Evolutionary conservation across 257 asterid species (phyloP).

Genomic region (Rubia yunnanensis): DNA sequence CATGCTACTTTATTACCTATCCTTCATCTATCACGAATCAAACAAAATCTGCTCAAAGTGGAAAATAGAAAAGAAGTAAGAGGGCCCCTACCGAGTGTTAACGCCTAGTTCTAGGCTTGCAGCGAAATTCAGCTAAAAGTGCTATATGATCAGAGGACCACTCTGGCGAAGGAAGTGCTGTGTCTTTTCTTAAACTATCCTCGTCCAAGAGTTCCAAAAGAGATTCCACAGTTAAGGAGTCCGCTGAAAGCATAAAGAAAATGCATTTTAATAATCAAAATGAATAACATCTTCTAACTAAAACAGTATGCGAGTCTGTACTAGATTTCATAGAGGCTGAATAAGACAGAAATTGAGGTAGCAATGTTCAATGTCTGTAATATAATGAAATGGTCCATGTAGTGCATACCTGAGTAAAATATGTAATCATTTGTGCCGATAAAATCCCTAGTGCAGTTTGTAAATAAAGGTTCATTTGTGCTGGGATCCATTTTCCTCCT

Average conservation of each 20-base stretch:
- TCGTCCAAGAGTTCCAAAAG: constrained; percentile 94
- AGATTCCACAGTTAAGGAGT: constrained; percentile 78
- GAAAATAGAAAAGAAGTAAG: background rate
- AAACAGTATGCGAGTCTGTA: background rate
- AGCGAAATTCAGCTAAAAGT: constrained; percentile 87
- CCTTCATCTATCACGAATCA: background rate
- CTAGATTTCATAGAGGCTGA: background rate
- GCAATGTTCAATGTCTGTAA: background rate
- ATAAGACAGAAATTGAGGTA: background rate
- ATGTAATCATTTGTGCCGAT: constrained; percentile 93
- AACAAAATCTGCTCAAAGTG: background rate
- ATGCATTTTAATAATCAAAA: background rate
- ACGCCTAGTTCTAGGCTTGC: constrained; percentile 73
- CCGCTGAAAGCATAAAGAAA: constrained; percentile 45
- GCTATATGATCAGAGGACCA: constrained; percentile 99
- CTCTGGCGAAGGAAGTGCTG: constrained; percentile 97
- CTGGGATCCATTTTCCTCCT: constrained; percentile 77
- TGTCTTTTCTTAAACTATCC: constrained; percentile 86
- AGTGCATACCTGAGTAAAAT: constrained; percentile 77
- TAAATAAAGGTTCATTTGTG: constrained; percentile 84
- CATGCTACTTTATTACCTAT: background rate
- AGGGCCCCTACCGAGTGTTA: constrained; percentile 34
- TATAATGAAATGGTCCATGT: background rate
- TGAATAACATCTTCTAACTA: background rate
- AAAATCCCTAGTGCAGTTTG: constrained; percentile 92